Conservation (phyloP, 257 asterid genomes). For the Nicotiana sylvestris region DNA sequence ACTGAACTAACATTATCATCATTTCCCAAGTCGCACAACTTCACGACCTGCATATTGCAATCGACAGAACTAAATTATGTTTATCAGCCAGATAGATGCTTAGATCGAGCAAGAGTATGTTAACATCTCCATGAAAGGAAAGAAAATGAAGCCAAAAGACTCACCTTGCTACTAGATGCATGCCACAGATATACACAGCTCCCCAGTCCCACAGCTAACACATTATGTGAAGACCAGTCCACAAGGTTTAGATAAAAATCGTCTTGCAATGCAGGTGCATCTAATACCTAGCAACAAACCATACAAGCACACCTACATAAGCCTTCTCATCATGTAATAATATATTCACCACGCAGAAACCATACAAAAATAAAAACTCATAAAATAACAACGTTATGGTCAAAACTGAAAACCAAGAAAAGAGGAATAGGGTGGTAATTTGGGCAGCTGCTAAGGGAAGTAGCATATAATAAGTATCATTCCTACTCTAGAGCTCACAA, state of each 20-base stretch:
- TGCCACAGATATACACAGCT: conserved; percentile 89
- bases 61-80: not conserved
- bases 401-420: not conserved
- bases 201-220: conserved; percentile 87
- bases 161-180: conserved; percentile 92
- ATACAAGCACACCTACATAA: not conserved
- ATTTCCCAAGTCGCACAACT: conserved; percentile 78
- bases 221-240: conserved; percentile 88
- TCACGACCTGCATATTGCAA: conserved; percentile 57
- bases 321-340: not conserved
- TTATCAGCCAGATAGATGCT: not conserved
- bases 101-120: not conserved
- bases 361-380: not conserved
- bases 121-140: not conserved
- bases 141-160: not conserved
- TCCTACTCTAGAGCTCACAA: not conserved
- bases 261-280: conserved; percentile 93
- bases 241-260: conserved; percentile 94
- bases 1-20: conserved; percentile 86
- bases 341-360: not conserved
- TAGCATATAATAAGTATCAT: not conserved
- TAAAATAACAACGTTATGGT: not conserved
- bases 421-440: not conserved
- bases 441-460: not conserved
- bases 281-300: conserved; percentile 60